Evolutionary conservation across 768 basidiomycete species (phyloP).

Genomic region (Leccinum barrowsii): DNA sequence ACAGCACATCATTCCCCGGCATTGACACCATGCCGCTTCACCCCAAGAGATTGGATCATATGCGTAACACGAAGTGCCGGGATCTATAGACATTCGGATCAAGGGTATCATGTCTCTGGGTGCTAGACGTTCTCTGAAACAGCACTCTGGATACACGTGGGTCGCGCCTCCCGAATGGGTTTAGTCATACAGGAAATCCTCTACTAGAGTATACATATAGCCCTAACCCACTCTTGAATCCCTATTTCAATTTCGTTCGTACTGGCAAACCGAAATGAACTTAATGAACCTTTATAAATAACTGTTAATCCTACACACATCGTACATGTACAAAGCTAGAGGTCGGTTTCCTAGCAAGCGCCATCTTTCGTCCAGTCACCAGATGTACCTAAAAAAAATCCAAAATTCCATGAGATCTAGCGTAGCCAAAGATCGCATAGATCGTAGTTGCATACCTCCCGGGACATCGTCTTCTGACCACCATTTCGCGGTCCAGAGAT

Average conservation of each 20-base stretch:
- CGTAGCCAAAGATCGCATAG: not conserved
- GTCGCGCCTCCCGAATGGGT: not conserved
- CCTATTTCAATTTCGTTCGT: not conserved
- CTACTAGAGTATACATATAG: not conserved
- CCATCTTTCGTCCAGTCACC: constrained; percentile 60
- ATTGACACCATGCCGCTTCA: not conserved
- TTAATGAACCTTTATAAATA: not conserved
- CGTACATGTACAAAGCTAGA: not conserved
- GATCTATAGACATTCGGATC: not conserved
- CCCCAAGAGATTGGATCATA: not conserved
- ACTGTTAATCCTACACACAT: not conserved
- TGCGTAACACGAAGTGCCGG: not conserved
- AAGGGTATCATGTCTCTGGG: not conserved
- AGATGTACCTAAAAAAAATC: constrained; percentile 36
- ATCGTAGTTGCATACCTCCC: constrained; percentile 26
- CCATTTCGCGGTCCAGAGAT: constrained; percentile 54
- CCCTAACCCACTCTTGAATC: not conserved
- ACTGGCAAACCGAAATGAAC: not conserved
- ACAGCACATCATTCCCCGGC: not conserved
- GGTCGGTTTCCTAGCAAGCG: constrained; percentile 34
- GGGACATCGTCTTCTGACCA: constrained; percentile 60
- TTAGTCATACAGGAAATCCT: not conserved
- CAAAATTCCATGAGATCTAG: not conserved
- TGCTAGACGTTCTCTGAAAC: not conserved
- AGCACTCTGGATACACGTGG: not conserved